Evolutionary conservation across 2,329 filamentous ascomycete genomes (phyloP), one percentile per base, ranked within the genome.

Genomic region (Sporothrix sp.): DNA sequence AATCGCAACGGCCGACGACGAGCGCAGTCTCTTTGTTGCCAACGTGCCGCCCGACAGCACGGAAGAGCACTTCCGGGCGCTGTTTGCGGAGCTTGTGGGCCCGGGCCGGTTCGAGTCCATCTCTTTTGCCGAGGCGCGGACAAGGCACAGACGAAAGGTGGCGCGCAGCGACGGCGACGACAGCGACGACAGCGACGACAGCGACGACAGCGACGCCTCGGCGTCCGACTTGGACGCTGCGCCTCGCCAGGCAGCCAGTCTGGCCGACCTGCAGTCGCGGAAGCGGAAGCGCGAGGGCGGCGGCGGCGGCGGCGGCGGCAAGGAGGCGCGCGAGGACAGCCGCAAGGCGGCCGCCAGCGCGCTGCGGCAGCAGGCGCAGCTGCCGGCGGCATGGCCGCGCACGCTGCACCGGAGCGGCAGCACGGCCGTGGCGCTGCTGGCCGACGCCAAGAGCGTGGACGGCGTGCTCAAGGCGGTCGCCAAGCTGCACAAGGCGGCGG

Each of bases 41-140:
- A 97, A 98, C 61, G 70, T 94, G 1, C 93, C 93, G 7, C 74
- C 84, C 56, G 90, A 96, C 63, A 83, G 87, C 53, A 94, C 87
- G 4, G 82, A 87, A 51, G 66, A 73, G 1, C 86, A 90, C 60
- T 74, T 97, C 37, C 82, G 87, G 39, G 74, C 81, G 37, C 70
- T 97, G 0, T 94, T 97, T 58, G 70, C 79, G 1, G 72, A 76
- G 1, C 77, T 94, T 14, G 75, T 96, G 0, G 85, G 87, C 8
- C 81, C 84, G 0, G 86, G 85, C 3, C 76, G 85, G 42, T 85
- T 97, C 43, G 87, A 95, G 65, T 74, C 71, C 48, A 84, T 94
- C 5, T 71, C 76, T 0, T 96, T 97, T 57, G 84, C 89, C 57
- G 74, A 76, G 57, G 74, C 80, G 56, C 66, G 74, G 56, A 73